Evolutionary conservation across 352 stramenopile genomes (phyloP).

Genomic region (Pythium folliculosum): DNA sequence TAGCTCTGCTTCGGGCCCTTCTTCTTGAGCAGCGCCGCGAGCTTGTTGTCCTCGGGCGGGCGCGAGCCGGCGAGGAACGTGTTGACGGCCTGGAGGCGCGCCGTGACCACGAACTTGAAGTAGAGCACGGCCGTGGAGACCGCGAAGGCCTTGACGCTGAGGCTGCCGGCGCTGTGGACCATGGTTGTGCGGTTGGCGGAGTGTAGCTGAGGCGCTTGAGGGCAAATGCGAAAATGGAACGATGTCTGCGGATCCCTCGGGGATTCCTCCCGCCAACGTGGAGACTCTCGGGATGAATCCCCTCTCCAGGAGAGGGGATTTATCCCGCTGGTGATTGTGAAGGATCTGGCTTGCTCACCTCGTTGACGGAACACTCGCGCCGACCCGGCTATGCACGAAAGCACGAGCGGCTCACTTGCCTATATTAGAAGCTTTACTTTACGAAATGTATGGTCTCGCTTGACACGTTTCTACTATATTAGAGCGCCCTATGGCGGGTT

Average conservation of each 20-base stretch:
- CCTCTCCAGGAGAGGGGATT: too few species aligned
- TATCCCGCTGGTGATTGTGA: constrained; percentile 12
- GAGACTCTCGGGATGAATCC: too few species aligned
- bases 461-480: not conserved
- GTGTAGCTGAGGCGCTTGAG: not conserved
- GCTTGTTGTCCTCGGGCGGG: constrained; percentile 37
- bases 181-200: not conserved
- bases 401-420: not conserved
- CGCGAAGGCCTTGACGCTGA: constrained; percentile 20
- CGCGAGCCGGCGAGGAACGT: constrained; percentile 34
- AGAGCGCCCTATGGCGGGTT: not conserved
- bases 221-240: not conserved
- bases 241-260: not conserved
- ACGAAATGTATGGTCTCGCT: not conserved
- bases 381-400: not conserved
- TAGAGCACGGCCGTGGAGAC: constrained; percentile 20
- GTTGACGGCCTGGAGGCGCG: constrained; percentile 36
- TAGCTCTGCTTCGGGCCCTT: constrained; percentile 37
- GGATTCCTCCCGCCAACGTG: not conserved
- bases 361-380: not conserved
- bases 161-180: not conserved
- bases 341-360: not conserved
- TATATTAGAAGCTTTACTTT: not conserved
- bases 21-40: constrained; percentile 14
- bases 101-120: constrained; percentile 35